Conservation (phyloP, 192 early-diverging fungal genomes). For the Paraglomus occultum region DNA sequence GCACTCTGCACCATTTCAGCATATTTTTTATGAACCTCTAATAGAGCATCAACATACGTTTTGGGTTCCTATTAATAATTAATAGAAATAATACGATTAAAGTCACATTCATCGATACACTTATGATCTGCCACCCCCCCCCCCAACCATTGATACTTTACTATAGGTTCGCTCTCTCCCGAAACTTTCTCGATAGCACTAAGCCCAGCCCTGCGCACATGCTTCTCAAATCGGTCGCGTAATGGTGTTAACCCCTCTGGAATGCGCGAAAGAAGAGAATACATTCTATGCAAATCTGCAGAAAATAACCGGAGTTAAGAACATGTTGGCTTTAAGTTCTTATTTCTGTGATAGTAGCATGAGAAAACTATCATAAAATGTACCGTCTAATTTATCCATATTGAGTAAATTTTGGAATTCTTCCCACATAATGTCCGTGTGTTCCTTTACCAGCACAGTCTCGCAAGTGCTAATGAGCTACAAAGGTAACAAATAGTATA, state of each 20-base stretch:
- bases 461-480: conserved; percentile 80
- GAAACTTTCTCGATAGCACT: conserved; percentile 77
- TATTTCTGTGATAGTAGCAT: not conserved
- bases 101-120: not conserved
- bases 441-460: conserved; percentile 80
- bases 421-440: conserved; percentile 78
- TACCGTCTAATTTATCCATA: conserved; percentile 76
- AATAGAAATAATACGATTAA: conserved; percentile 6
- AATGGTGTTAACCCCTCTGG: conserved; percentile 83
- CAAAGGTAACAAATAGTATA: not conserved
- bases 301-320: not conserved
- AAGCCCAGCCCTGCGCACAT: conserved; percentile 78
- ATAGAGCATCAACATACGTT: conserved; percentile 82
- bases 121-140: not conserved
- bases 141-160: not conserved
- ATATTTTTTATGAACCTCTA: conserved; percentile 88
- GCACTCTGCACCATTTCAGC: conserved; percentile 71
- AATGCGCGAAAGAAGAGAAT: conserved; percentile 73
- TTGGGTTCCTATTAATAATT: conserved; percentile 58
- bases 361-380: not conserved
- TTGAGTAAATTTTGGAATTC: conserved; percentile 91
- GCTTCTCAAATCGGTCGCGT: conserved; percentile 68
- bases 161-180: conserved; percentile 40
- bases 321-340: not conserved
- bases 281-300: conserved; percentile 82